Conservation (phyloP, 2,329 filamentous ascomycete species). For the Plectosphaerella sp. region DNA sequence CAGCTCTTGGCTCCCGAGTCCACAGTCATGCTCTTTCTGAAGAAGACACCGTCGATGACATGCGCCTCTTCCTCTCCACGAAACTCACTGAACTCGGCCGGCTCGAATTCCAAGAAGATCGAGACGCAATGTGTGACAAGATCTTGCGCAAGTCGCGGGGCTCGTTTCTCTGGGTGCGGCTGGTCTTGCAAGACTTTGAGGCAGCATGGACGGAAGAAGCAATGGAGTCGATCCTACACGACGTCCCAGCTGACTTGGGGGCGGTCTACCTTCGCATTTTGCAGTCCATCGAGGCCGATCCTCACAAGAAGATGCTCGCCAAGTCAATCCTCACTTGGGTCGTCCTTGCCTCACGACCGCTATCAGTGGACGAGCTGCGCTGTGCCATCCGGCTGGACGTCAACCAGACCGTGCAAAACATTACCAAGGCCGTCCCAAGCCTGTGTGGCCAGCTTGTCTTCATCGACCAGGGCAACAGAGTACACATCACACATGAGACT, state of each 20-base stretch:
- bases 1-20: constrained; percentile 11
- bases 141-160: constrained; percentile 22
- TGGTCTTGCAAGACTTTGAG: constrained; percentile 23
- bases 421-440: constrained; percentile 18
- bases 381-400: constrained; percentile 16
- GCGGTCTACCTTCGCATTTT: constrained; percentile 20
- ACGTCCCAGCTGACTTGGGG: constrained; percentile 19
- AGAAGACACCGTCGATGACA: constrained; percentile 17
- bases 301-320: constrained; percentile 13
- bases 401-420: constrained; percentile 18
- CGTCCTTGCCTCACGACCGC: constrained; percentile 15
- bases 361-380: constrained; percentile 16
- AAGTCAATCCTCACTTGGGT: constrained; percentile 19
- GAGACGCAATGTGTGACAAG: constrained; percentile 15
- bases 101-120: constrained; percentile 9
- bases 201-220: constrained; percentile 20
- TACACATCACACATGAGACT: constrained; percentile 25
- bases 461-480: constrained; percentile 17
- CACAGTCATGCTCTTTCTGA: constrained; percentile 10
- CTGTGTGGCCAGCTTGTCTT: constrained; percentile 24
- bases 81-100: constrained; percentile 13
- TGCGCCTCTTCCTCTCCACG: constrained; percentile 16
- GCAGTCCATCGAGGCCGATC: constrained; percentile 14
- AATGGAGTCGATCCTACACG: constrained; percentile 18
- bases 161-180: constrained; percentile 24